Evolutionary conservation across 805 yeast genomes (phyloP), one percentile per base, ranked within the genome.

Genomic region (Maudiozyma serrabonitensis): DNA sequence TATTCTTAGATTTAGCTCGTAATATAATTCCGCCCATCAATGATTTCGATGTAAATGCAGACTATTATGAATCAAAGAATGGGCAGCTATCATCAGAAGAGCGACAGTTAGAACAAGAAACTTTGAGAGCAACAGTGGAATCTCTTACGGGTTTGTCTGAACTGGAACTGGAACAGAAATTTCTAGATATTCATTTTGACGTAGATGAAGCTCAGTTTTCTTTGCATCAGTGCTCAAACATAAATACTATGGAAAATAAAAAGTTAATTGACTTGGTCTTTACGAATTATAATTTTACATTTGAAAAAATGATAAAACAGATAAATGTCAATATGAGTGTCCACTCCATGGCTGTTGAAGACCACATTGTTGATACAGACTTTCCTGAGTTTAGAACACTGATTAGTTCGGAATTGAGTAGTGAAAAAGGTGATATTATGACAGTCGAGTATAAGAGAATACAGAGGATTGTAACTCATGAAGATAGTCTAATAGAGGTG

Each of bases 1-100:
- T 88, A 1, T 71, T 93, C 59, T 82, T 93, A 91, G 80, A 81
- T 50, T 69, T 91, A 42, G 69, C 91, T 34, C 84, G 84, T 46
- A 76, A 72, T 9, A 78, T 83, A 19, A 31, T 53, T 4, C 53
- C 51, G 2, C 25, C 37, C 6, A 7, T 31, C 1, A 26, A 37
- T 38, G 50, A 52, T 21, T 31, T 41, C 31, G 50, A 28, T 3
- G 41, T 31, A 12, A 39, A 41, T 13, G 23, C 28, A 12, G 59
- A 54, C 13, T 52, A 49, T 12, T 18, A 46, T 16, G 31, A 46
- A 5, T 48, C 46, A 6, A 50, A 31, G 19, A 55, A 12, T 12
- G 13, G 8, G 19, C 21, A 21, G n/a, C 11, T 54, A 6, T 47
- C 47, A 49, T 46, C 26, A 7, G 31, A 49, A 21, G 51, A 42